A percentile compares a stretch with the other conserved stretches of the same genome.
Conservation (phyloP, 2,329 filamentous ascomycete genomes). For the Xylaria sp. region DNA sequence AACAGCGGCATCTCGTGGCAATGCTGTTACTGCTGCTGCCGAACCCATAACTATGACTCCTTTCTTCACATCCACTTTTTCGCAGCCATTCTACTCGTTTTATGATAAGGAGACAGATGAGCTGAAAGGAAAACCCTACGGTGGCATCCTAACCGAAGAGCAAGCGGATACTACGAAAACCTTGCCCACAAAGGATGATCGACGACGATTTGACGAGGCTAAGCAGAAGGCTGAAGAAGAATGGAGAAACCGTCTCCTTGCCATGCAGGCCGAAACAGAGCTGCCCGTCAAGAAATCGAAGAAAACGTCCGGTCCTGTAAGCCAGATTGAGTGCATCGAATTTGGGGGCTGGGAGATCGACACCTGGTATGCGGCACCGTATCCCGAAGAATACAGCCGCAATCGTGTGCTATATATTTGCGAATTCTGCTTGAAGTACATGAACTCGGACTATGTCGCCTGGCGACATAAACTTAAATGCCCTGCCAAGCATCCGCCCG, state of each 20-base stretch:
- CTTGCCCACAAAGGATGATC: constrained; percentile 80
- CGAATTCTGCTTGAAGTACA: constrained; percentile 99
- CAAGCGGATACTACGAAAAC: constrained; percentile 94
- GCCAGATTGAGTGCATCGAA: constrained; percentile 98
- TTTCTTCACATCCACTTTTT: constrained; percentile 69
- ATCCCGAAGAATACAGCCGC: constrained; percentile 97
- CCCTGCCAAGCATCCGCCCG: constrained; percentile 93
- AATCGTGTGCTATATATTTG: constrained; percentile 98
- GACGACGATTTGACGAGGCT: constrained; percentile 87
- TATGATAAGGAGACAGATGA: constrained; percentile 91
- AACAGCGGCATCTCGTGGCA: constrained; percentile 44
- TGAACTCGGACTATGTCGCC: constrained; percentile 98
- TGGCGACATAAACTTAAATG: constrained; percentile 99
- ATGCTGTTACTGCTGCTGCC: constrained; percentile 48
- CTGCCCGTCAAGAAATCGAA: constrained; percentile 71
- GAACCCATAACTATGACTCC: constrained; percentile 64
- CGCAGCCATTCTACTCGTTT: constrained; percentile 86
- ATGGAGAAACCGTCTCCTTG: constrained; percentile 75
- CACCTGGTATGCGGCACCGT: constrained; percentile 98
- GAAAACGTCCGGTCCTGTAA: constrained; percentile 85
- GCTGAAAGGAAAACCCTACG: constrained; percentile 91
- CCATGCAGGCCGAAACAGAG: constrained; percentile 71
- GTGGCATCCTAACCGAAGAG: constrained; percentile 86
- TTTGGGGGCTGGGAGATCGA: constrained; percentile 98
- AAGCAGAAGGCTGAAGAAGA: constrained; percentile 92